These are phyloP conservation scores for Candida bentonensis DNA, from an alignment of 805 yeast species.

Conservation along the genomic window DNA sequence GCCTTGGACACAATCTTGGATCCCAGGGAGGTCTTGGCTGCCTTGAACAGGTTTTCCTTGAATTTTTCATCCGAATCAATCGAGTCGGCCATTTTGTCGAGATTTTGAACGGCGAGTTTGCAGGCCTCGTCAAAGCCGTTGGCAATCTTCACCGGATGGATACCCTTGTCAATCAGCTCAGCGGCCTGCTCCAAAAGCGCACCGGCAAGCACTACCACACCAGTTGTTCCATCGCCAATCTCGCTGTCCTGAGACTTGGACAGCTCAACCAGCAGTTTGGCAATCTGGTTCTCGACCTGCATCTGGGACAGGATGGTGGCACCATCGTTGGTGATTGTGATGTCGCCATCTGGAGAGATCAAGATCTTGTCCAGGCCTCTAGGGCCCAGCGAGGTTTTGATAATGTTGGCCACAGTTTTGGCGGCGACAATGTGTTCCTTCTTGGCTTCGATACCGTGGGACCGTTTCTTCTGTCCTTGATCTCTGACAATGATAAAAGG, in stretches of 20 bases:
- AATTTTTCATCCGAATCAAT: conserved; percentile 33
- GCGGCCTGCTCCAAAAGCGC: conserved; percentile 89
- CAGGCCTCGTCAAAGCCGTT: conserved; percentile 97
- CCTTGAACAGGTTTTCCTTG: conserved; percentile 49
- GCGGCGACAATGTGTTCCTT: conserved; percentile 85
- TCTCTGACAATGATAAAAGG: conserved; percentile 96
- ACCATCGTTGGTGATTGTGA: conserved; percentile 96
- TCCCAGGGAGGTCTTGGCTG: conserved; percentile 90
- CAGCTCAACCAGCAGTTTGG: conserved; percentile 85
- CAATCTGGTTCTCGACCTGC: conserved; percentile 93
- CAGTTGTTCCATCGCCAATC: conserved; percentile 98
- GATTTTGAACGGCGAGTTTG: conserved; percentile 66
- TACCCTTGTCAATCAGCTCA: conserved; percentile 89
- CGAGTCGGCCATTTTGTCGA: conserved; percentile 63
- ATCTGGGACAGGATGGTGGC: conserved; percentile 92
- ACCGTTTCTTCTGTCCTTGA: conserved; percentile 45
- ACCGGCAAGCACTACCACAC: conserved; percentile 93
- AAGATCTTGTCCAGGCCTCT: conserved; percentile 96
- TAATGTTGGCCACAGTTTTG: conserved; percentile 81
- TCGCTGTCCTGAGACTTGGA: conserved; percentile 95
- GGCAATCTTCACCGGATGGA: conserved; percentile 93
- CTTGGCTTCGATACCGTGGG: conserved; percentile 69
- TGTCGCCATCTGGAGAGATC: conserved; percentile 92
- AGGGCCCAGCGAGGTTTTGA: conserved; percentile 90
- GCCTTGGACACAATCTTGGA: conserved; percentile 90